Conservation (phyloP, 2,329 filamentous ascomycete genomes). For the Endoconidiophora laricicola region DNA sequence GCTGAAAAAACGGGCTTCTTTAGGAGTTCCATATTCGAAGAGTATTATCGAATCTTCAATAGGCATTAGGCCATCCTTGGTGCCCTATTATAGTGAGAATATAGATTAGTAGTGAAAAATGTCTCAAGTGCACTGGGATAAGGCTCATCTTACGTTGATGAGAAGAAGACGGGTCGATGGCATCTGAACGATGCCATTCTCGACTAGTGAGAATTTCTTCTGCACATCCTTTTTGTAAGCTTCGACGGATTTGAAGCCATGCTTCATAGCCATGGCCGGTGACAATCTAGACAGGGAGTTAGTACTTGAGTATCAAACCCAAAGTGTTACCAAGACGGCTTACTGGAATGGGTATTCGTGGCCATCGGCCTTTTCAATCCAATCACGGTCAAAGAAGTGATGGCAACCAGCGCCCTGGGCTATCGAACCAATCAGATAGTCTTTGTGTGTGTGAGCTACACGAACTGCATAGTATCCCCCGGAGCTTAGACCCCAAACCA, state of each 20-base stretch:
- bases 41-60: slow-evolving; percentile 51
- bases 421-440: slow-evolving; percentile 35
- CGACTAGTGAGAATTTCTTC: slow-evolving; percentile 45
- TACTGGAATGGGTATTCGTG: slow-evolving; percentile 49
- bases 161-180: slow-evolving; percentile 41
- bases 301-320: slow-evolving; percentile 5
- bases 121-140: background rate
- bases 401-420: slow-evolving; percentile 42
- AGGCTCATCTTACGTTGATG: slow-evolving; percentile 32
- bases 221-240: slow-evolving; percentile 38
- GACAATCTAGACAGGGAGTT: slow-evolving; percentile 24
- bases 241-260: slow-evolving; percentile 40
- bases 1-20: slow-evolving; percentile 45
- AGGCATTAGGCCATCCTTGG: slow-evolving; percentile 47
- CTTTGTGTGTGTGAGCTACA: slow-evolving; percentile 48
- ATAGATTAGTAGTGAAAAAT: background rate
- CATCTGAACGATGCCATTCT: slow-evolving; percentile 38
- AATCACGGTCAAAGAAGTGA: slow-evolving; percentile 35
- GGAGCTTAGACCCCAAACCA: slow-evolving; percentile 48
- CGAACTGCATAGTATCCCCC: slow-evolving; percentile 54
- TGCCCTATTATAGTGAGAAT: slow-evolving; percentile 27
- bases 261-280: slow-evolving; percentile 42
- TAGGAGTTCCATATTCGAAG: slow-evolving; percentile 46
- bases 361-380: slow-evolving; percentile 43
- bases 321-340: slow-evolving; percentile 14